Evolutionary conservation across 768 basidiomycete species (phyloP), one percentile per base, ranked within the genome.

Genomic region (Tylopilus rubrobrunneus): DNA sequence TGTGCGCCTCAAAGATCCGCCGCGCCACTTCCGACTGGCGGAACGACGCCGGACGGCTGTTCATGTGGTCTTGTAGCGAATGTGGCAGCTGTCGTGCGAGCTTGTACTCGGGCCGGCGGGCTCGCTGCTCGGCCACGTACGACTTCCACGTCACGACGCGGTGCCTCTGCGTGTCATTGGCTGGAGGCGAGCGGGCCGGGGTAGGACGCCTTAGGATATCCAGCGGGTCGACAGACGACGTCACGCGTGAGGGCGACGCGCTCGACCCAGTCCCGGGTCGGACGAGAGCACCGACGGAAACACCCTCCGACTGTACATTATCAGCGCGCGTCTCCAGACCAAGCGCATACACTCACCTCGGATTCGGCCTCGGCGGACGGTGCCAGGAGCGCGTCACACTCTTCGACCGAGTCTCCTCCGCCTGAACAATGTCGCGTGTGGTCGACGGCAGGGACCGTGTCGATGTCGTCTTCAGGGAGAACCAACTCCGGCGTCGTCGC

Each of bases 11-110:
- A 53, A 92, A 87, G 1, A 91, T 71, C 3, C 67, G 61, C 17
- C 80, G 77, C 62, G 79, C 78, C 45, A 75, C 68, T 2, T 68
- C 71, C 2, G 78, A 73, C 23, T 68, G 65, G 12, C 78, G 74
- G 27, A 71, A 75, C n/a, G 63, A 49, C 0, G 62, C 61, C 2
- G 76, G 71, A 58, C 83, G 73, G 2, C 71, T 62, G 66, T 88
- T 87, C 69, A 90, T 78, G 49, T 78, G 71, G 64, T 90, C 87
- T 52, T 88, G 84, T 6, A 89, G 63, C 4, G 73, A 57, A 57
- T 84, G 82, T 1, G 84, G 83, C n/a, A 89, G 73, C 55, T 88
- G 76, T 52, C 68, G 74, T 2, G 81, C 65, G 15, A 71, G 61
- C 44, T 58, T 62, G 42, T 67, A 65, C 19, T 64, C 65, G 5